phyloP scores from a whole-genome alignment of 2,329 filamentous ascomycete genomes.

The Xylariaceae sp. region DNA sequence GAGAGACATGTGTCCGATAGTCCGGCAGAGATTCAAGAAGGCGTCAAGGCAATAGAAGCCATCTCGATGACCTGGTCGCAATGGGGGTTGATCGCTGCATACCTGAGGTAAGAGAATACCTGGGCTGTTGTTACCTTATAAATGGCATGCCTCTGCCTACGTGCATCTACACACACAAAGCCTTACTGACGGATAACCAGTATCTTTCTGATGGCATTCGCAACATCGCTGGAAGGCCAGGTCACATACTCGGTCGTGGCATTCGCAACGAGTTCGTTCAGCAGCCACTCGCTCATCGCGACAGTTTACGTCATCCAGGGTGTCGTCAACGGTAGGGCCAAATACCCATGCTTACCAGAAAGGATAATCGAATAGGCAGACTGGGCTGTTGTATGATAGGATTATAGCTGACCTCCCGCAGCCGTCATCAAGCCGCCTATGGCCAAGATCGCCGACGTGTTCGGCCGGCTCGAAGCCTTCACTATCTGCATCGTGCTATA shows the following conservation, averaged over 20 bases:
- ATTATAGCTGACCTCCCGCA: slow-evolving; percentile 29
- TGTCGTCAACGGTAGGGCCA: slow-evolving; percentile 26
- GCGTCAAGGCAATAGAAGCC: slow-evolving; percentile 43
- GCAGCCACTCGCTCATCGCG: slow-evolving; percentile 28
- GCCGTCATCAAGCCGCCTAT: slow-evolving; percentile 66
- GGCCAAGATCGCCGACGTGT: slow-evolving; percentile 67
- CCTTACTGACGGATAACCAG: slow-evolving; percentile 19
- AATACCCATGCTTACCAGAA: no score
- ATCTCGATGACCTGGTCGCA: slow-evolving; percentile 41
- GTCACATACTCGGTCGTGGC: slow-evolving; percentile 64
- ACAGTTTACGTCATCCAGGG: slow-evolving; percentile 28
- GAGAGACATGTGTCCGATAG: neutral
- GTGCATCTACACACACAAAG: neutral
- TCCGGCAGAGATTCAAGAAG: slow-evolving; percentile 35
- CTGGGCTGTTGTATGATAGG: no score
- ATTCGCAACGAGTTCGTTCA: slow-evolving; percentile 46
- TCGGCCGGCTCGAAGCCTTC: slow-evolving; percentile 66
- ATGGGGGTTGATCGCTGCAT: slow-evolving; percentile 40
- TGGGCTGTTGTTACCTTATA: neutral
- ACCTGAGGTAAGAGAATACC: slow-evolving; percentile 35
- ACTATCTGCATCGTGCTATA: slow-evolving; percentile 59
- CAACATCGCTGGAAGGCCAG: slow-evolving; percentile 70
- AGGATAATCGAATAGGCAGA: no score
- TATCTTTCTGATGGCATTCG: slow-evolving; percentile 65
- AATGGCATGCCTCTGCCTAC: neutral